Conservation (phyloP, 2,329 filamentous ascomycete species). For the Colletotrichum tamarilloi region DNA sequence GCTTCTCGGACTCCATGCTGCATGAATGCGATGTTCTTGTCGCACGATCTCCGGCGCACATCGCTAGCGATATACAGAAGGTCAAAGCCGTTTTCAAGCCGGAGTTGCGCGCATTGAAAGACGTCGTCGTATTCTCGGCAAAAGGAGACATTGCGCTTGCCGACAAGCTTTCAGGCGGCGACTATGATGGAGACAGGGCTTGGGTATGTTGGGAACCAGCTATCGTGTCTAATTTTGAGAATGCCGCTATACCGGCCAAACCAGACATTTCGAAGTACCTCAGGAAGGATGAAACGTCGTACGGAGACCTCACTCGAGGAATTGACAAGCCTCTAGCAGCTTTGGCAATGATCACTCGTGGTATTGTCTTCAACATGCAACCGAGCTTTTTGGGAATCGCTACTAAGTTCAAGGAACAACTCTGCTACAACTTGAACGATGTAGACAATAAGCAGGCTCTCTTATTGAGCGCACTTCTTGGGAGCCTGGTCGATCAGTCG, state of each 20-base stretch:
- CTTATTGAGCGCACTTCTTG: conserved; percentile 62
- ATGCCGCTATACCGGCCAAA: conserved; percentile 60
- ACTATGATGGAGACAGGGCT: conserved; percentile 82
- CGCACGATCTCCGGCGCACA: conserved; percentile 75
- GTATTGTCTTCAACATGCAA: conserved; percentile 69
- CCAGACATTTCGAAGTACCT: conserved; percentile 64
- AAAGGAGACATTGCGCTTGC: conserved; percentile 73
- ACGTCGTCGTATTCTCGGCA: conserved; percentile 82
- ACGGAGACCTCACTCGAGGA: conserved; percentile 63
- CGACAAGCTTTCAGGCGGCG: conserved; percentile 79
- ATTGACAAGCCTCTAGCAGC: too few relatives aligned
- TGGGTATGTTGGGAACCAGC: conserved; percentile 80
- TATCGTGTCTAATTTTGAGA: conserved; percentile 75
- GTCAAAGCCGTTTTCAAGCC: conserved; percentile 69
- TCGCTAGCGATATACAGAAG: conserved; percentile 78
- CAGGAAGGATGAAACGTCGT: conserved; percentile 56
- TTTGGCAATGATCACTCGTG: conserved; percentile 60
- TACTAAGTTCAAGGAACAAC: conserved; percentile 72
- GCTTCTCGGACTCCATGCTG: conserved; percentile 64
- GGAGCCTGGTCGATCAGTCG: conserved; percentile 66
- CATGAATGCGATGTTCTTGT: conserved; percentile 72
- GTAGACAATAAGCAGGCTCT: conserved; percentile 58
- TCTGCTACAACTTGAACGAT: conserved; percentile 68
- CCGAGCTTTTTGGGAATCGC: conserved; percentile 70
- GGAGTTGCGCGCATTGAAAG: conserved; percentile 74